phyloP scores from a whole-genome alignment of 2,329 filamentous ascomycete species.

The Aureobasidium sp. region DNA sequence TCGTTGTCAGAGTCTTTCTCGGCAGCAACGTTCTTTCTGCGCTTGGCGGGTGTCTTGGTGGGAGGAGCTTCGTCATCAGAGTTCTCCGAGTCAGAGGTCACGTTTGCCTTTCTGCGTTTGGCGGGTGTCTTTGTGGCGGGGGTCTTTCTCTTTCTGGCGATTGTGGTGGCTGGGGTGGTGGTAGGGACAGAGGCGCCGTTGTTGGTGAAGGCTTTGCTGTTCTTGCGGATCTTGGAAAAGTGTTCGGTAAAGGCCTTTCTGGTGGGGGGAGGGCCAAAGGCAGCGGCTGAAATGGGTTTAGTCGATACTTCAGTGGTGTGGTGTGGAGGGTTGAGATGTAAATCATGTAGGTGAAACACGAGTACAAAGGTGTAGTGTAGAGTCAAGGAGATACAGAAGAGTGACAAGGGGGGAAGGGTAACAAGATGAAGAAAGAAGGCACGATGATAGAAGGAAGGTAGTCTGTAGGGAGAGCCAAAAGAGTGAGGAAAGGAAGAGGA shows the following conservation, averaged over 20 bases:
- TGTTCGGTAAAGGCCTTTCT: slow-evolving; percentile 16
- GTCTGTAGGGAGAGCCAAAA: not conserved
- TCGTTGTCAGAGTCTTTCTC: slow-evolving; percentile 35
- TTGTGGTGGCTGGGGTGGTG: not conserved
- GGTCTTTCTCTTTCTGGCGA: not conserved
- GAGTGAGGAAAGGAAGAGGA: too few species aligned
- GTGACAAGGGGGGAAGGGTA: too few species aligned
- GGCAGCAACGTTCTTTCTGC: not conserved
- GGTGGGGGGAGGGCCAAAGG: slow-evolving; percentile 14
- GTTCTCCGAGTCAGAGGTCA: slow-evolving; percentile 53
- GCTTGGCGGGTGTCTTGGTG: not conserved
- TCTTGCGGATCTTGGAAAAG: slow-evolving; percentile 16
- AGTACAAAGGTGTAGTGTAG: not conserved
- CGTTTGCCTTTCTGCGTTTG: slow-evolving; percentile 33
- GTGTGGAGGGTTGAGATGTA: not conserved
- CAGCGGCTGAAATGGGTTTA: not conserved
- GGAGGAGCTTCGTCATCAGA: slow-evolving; percentile 34
- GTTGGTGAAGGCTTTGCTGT: not conserved
- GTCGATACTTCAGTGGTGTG: not conserved
- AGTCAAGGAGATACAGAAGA: not conserved
- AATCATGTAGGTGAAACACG: not conserved
- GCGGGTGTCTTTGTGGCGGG: not conserved
- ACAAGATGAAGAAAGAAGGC: not conserved
- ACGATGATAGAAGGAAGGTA: not conserved
- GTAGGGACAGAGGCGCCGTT: not conserved